These are phyloP conservation scores for Exutisphaerella laricina DNA, from an alignment of 2,329 filamentous ascomycete genomes.

Conservation along the genomic window DNA sequence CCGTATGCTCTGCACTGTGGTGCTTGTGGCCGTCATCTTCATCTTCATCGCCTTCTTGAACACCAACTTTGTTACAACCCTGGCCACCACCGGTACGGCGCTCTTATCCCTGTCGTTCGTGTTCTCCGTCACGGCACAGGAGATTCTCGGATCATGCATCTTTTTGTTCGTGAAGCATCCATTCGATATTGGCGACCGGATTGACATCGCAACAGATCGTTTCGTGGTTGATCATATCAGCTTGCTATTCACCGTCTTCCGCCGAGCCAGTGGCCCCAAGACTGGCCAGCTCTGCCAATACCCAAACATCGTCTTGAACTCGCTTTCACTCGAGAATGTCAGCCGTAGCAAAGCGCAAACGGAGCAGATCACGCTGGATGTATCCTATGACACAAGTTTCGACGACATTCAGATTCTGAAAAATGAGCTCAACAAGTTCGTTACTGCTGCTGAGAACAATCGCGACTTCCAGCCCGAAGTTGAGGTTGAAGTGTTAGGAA, in stretches of 20 bases:
- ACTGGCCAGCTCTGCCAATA: constrained; percentile 58
- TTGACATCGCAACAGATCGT: constrained; percentile 65
- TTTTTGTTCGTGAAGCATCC: constrained; percentile 99
- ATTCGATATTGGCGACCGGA: constrained; percentile 90
- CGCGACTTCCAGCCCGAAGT: constrained; percentile 89
- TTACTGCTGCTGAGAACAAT: constrained; percentile 73
- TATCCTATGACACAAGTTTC: constrained; percentile 80
- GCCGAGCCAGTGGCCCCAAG: constrained; percentile 74
- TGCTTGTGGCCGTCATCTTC: constrained; percentile 66
- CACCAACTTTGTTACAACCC: constrained; percentile 73
- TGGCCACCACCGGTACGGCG: constrained; percentile 85
- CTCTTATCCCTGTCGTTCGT: constrained; percentile 95
- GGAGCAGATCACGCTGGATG: constrained; percentile 71
- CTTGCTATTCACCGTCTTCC: constrained; percentile 87
- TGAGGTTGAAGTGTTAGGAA: constrained; percentile 67
- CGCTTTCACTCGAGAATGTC: constrained; percentile 91
- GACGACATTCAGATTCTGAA: constrained; percentile 85
- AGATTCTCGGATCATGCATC: constrained; percentile 96
- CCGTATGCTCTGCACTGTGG: constrained; percentile 73
- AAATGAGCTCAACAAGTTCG: constrained; percentile 77
- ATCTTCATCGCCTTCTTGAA: constrained; percentile 75
- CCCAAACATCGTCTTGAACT: constrained; percentile 88
- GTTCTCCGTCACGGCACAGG: constrained; percentile 85
- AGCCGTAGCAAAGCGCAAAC: constrained; percentile 88
- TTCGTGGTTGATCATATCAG: constrained; percentile 91